A percentile compares a stretch with the other conserved stretches of the same genome.
These are phyloP conservation scores for Debaryomyces prosopidis DNA, from an alignment of 805 yeast species.

Conservation along the genomic window DNA sequence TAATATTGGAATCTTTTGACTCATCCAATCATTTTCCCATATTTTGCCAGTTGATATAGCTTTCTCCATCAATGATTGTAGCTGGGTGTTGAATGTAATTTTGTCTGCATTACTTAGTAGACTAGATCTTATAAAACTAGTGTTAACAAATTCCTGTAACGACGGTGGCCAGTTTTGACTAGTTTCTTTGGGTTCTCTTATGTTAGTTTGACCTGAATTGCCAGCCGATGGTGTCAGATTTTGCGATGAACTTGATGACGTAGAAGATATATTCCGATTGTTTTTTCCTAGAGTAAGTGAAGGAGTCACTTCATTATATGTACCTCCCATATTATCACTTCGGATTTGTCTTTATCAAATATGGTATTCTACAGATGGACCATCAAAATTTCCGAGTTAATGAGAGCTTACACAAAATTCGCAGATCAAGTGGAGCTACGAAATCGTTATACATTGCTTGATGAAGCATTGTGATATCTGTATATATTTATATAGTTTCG, in stretches of 20 bases:
- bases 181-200: not conserved
- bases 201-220: not conserved
- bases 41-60: constrained; percentile 48
- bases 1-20: constrained; percentile 49
- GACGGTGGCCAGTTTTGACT: constrained; percentile 51
- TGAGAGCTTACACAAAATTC: constrained; percentile 1
- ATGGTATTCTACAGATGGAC: not conserved
- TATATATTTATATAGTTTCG: no score
- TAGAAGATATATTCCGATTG: not conserved
- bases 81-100: constrained; percentile 46
- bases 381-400: not conserved
- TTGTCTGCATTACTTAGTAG: constrained; percentile 34
- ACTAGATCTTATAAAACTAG: constrained; percentile 44
- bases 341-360: not conserved
- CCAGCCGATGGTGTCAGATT: not conserved
- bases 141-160: constrained; percentile 50
- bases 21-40: constrained; percentile 54
- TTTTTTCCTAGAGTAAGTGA: constrained; percentile 7
- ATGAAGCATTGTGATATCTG: no score
- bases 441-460: no score
- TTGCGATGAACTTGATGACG: not conserved
- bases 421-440: not conserved
- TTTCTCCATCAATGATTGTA: constrained; percentile 47
- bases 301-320: constrained; percentile 10
- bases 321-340: constrained; percentile 4